phyloP scores from a whole-genome alignment of 179 eudicot species.

The Sideroxylon spinosum region DNA sequence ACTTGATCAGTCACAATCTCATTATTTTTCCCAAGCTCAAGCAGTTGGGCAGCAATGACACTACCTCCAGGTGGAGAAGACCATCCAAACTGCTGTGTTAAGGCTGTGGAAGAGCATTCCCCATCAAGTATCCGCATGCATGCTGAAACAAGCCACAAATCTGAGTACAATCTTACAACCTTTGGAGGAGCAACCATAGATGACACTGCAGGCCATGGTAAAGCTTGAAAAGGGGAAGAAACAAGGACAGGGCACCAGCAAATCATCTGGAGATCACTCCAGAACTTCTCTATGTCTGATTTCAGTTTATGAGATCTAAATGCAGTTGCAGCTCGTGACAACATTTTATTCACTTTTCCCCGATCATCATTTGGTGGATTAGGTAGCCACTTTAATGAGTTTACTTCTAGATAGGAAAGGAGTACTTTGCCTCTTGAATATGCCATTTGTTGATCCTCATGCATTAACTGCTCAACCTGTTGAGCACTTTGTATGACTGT shows the following conservation, averaged over 20 bases:
- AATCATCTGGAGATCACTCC: conserved; percentile 87
- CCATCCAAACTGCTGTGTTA: conserved; percentile 92
- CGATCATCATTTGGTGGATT: conserved; percentile 45
- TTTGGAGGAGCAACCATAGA: conserved; percentile 96
- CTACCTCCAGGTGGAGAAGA: conserved; percentile 89
- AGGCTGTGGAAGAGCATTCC: conserved; percentile 85
- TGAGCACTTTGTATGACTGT: conserved; percentile 85
- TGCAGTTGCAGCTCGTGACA: conserved; percentile 75
- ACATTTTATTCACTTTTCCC: conserved; percentile 65
- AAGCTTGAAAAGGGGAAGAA: conserved; percentile 68
- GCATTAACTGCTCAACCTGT: conserved; percentile 60
- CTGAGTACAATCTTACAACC: conserved; percentile 68
- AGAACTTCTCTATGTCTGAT: conserved; percentile 89
- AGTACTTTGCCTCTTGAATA: conserved; percentile 74
- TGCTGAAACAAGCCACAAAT: conserved; percentile 96
- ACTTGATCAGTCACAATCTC: conserved; percentile 79
- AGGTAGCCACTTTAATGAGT: conserved; percentile 83
- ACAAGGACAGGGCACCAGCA: conserved; percentile 96
- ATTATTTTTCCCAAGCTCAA: conserved; percentile 98
- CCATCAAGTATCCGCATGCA: conserved; percentile 98
- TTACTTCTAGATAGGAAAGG: conserved; percentile 89
- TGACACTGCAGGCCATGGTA: conserved; percentile 92
- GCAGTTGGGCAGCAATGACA: conserved; percentile 97
- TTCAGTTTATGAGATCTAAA: conserved; percentile 59
- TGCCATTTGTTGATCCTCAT: conserved; percentile 66